phyloP scores from a whole-genome alignment of 768 basidiomycete genomes.

The Rhizopogon roseolus region DNA sequence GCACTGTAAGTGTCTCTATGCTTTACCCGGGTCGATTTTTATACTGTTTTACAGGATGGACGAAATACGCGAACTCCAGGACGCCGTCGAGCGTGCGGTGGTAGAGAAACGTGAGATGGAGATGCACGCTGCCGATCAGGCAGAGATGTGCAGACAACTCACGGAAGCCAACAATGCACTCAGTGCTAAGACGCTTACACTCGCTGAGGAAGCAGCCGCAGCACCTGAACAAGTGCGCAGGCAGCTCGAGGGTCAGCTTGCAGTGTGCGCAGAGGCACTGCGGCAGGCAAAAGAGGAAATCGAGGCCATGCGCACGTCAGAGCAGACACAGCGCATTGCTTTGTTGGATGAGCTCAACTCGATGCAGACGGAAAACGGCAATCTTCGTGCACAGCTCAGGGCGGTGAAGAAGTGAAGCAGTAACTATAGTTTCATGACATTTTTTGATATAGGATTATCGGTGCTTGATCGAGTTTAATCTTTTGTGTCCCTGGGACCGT shows the following conservation, averaged over 20 bases:
- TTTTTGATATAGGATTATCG: too few species aligned
- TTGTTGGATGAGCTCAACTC: conserved; percentile 86
- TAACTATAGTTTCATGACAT: too few species aligned
- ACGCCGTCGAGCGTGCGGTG: conserved; percentile 52
- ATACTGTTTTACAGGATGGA: conserved; percentile 45
- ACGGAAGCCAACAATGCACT: conserved; percentile 76
- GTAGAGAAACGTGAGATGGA: conserved; percentile 71
- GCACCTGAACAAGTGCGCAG: conserved; percentile 44
- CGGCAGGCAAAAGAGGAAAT: conserved; percentile 65
- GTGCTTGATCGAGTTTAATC: too few species aligned
- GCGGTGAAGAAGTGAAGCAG: conserved; percentile 32
- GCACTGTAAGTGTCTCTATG: conserved; percentile 41
- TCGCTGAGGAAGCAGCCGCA: conserved; percentile 32
- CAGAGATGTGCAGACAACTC: conserved; percentile 68
- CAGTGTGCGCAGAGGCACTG: conserved; percentile 56
- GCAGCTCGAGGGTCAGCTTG: conserved; percentile 62
- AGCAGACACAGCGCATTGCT: conserved; percentile 78
- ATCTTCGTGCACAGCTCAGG: conserved; percentile 66
- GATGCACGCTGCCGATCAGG: conserved; percentile 61
- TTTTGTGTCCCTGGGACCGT: too few species aligned
- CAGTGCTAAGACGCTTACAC: conserved; percentile 61
- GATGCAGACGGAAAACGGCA: conserved; percentile 75
- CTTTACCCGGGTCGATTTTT: conserved; percentile 1
- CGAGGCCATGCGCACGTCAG: conserved; percentile 59
- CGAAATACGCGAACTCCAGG: conserved; percentile 58